A percentile compares a stretch with the other conserved stretches of the same genome.
Conservation (phyloP, 2,329 filamentous ascomycete species). For the Hypomyces rosellus region DNA sequence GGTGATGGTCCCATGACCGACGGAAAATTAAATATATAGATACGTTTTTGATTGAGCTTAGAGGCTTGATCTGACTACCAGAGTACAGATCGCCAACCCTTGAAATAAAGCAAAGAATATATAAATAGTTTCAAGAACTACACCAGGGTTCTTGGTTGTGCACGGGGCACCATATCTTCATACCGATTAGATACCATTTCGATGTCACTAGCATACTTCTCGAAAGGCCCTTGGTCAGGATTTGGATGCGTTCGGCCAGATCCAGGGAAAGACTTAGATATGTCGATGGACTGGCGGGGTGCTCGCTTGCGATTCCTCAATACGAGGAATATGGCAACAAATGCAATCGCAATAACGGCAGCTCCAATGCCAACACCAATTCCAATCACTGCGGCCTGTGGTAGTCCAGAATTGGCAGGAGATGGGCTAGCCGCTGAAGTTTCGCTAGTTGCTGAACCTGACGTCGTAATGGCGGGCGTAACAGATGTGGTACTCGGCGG, state of each 20-base stretch:
- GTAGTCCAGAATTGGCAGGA: conserved; percentile 26
- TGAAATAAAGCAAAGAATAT: not conserved
- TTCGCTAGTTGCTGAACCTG: not conserved
- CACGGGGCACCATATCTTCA: conserved; percentile 51
- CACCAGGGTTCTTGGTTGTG: conserved; percentile 41
- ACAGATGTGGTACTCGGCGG: not conserved
- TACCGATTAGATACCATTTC: conserved; percentile 49
- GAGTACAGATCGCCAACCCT: conserved; percentile 8
- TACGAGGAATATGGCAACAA: conserved; percentile 34
- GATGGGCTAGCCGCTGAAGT: conserved; percentile 6
- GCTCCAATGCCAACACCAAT: conserved; percentile 42
- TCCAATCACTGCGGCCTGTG: conserved; percentile 40
- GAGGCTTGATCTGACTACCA: conserved; percentile 9
- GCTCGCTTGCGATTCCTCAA: conserved; percentile 24
- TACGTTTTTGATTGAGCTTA: not conserved
- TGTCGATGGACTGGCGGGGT: conserved; percentile 31
- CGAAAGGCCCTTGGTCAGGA: conserved; percentile 26
- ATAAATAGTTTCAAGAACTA: conserved; percentile 14
- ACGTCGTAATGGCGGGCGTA: not conserved
- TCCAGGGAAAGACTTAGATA: conserved; percentile 46
- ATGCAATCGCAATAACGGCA: conserved; percentile 33
- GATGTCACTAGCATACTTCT: conserved; percentile 37
- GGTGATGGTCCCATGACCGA: too few relatives aligned
- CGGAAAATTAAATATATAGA: not conserved
- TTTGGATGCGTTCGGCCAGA: conserved; percentile 34